Evolutionary conservation across 441 rosid species (phyloP).

Genomic region (Aleurites moluccanus): DNA sequence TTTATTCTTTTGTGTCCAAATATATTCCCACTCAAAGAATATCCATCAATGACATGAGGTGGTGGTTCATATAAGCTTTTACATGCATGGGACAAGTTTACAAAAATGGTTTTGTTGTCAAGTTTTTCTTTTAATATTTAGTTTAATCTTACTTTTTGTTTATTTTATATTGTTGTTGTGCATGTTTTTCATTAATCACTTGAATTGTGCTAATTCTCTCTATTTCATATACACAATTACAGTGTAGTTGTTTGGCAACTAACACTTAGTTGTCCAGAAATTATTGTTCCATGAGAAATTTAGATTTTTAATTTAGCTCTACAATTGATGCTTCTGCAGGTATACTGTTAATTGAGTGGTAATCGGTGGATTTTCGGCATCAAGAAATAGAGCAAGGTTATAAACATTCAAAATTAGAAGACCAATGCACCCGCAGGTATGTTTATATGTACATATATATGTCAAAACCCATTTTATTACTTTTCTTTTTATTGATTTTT

Average conservation of each 20-base stretch:
- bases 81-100: slow-evolving; percentile 93
- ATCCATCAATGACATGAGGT: slow-evolving; percentile 21
- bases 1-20: background rate
- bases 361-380: too few relatives aligned
- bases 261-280: slow-evolving; percentile 56
- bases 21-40: background rate
- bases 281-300: too few relatives aligned
- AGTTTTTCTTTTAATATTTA: background rate
- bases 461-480: too few relatives aligned
- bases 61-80: slow-evolving; percentile 77
- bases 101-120: slow-evolving; percentile 3
- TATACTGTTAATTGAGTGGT: too few relatives aligned
- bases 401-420: slow-evolving; percentile 55
- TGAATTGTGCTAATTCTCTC: background rate
- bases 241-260: slow-evolving; percentile 97
- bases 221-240: slow-evolving; percentile 27
- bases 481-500: background rate
- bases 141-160: background rate
- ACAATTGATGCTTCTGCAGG: too few relatives aligned
- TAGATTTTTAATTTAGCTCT: too few relatives aligned
- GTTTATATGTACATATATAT: background rate
- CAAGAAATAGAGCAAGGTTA: slow-evolving; percentile 54
- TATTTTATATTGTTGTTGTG: background rate
- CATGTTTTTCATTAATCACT: slow-evolving; percentile 4
- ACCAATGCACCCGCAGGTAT: slow-evolving; percentile 78